Percentiles rank a stretch among this genome's conserved stretches.
phyloP scores from a whole-genome alignment of 208 protist species.

The Naegleria lovaniensis region DNA sequence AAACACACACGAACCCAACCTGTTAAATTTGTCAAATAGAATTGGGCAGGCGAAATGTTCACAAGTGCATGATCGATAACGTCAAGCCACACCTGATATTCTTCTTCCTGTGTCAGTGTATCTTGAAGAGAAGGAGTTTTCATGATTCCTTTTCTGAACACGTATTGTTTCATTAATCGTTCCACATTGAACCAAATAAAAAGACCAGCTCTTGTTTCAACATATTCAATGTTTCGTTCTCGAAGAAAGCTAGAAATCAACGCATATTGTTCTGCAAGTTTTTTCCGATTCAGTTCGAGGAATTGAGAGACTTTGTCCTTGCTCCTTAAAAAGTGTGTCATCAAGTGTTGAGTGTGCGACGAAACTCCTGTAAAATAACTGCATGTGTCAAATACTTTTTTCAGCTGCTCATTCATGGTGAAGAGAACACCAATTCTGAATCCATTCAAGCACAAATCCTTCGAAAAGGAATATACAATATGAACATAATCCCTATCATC shows the following conservation, averaged over 20 bases:
- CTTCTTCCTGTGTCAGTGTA: background rate
- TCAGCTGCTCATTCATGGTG: background rate
- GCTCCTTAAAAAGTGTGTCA: background rate
- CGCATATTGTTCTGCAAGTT: background rate
- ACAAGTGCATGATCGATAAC: background rate
- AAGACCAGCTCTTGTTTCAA: background rate
- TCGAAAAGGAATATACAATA: constrained; percentile 27
- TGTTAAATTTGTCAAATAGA: background rate
- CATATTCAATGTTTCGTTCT: background rate
- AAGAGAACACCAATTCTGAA: constrained; percentile 28
- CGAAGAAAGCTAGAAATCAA: background rate
- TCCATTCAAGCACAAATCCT: constrained; percentile 30
- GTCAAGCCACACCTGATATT: background rate
- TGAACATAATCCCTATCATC: constrained; percentile 1
- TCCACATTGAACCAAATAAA: constrained; percentile 10
- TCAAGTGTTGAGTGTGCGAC: background rate
- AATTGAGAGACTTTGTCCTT: background rate
- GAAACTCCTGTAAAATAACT: constrained; percentile 7
- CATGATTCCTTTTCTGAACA: background rate
- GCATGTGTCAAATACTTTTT: background rate
- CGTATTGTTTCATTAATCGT: background rate
- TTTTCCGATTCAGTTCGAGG: background rate
- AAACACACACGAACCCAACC: constrained; percentile 29
- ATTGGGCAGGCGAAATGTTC: background rate
- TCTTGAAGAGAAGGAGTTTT: background rate